Conservation (phyloP, 1,284 basidiomycete genomes). For the Pterulicium gracile region DNA sequence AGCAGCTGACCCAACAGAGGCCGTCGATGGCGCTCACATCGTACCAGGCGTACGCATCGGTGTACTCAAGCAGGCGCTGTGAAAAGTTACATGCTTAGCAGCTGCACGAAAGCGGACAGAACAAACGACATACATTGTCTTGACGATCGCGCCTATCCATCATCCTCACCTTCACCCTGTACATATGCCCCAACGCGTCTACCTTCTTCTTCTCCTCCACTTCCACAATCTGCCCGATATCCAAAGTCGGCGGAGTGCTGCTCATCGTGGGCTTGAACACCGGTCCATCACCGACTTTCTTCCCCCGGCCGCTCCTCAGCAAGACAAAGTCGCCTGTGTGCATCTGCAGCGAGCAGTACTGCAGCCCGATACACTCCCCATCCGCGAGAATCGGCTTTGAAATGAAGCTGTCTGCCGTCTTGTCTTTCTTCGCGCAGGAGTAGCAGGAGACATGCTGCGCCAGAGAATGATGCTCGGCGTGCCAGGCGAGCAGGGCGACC, state of each 20-base stretch:
- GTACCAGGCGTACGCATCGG: background rate
- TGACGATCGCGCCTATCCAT: background rate
- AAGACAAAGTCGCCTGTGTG: background rate
- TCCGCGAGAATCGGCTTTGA: no score
- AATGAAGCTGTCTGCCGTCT: no score
- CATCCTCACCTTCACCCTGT: background rate
- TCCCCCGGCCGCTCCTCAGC: background rate
- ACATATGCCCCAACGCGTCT: background rate
- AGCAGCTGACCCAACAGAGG: background rate
- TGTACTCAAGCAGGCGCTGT: background rate
- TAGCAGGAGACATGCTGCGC: no score
- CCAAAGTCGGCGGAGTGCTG: no score
- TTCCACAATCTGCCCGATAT: background rate
- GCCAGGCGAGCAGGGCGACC: no score
- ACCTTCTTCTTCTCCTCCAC: background rate
- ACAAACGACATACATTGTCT: background rate
- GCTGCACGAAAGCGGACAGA: background rate
- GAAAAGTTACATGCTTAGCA: background rate
- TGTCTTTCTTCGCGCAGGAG: no score
- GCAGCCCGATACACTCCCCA: no score
- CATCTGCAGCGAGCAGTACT: no score
- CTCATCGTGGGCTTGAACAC: no score
- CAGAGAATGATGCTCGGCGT: no score
- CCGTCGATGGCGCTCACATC: background rate
- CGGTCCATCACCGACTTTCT: no score